phyloP scores from a whole-genome alignment of 1,284 basidiomycete genomes.

The Sanghuangporus baumii region DNA sequence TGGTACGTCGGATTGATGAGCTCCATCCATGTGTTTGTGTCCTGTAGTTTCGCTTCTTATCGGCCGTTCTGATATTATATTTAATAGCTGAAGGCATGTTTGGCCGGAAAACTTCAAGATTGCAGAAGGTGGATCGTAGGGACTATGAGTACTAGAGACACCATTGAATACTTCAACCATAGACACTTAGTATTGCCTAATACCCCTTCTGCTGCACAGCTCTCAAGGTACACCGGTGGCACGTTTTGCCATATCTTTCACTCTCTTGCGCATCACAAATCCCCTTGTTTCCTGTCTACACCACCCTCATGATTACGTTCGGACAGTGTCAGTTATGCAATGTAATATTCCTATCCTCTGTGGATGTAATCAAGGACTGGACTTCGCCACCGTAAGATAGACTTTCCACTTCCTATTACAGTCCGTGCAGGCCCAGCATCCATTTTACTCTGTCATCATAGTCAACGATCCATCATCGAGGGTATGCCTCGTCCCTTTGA shows the following conservation, averaged over 20 bases:
- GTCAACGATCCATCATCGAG: too few relatives aligned
- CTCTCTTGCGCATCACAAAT: neutral
- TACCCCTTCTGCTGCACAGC: neutral
- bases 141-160: neutral
- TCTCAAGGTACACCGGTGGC: neutral
- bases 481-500: too few relatives aligned
- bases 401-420: neutral
- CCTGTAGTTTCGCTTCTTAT: neutral
- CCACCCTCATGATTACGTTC: neutral
- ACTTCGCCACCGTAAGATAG: too few relatives aligned
- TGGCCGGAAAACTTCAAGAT: slow-evolving; percentile 44
- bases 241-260: neutral
- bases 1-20: slow-evolving; percentile 29
- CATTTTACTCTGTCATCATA: too few relatives aligned
- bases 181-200: neutral
- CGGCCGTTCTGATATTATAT: neutral
- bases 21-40: neutral
- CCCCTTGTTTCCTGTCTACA: neutral
- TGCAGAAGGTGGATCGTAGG: slow-evolving; percentile 24
- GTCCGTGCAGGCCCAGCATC: too few relatives aligned
- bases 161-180: neutral
- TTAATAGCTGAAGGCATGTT: slow-evolving; percentile 47
- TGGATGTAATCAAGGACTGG: neutral
- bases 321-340: slow-evolving; percentile 11
- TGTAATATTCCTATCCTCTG: slow-evolving; percentile 2